These are phyloP conservation scores for Podospora pseudopauciseta DNA, from an alignment of 495 filamentous ascomycete species.

Conservation along the genomic window DNA sequence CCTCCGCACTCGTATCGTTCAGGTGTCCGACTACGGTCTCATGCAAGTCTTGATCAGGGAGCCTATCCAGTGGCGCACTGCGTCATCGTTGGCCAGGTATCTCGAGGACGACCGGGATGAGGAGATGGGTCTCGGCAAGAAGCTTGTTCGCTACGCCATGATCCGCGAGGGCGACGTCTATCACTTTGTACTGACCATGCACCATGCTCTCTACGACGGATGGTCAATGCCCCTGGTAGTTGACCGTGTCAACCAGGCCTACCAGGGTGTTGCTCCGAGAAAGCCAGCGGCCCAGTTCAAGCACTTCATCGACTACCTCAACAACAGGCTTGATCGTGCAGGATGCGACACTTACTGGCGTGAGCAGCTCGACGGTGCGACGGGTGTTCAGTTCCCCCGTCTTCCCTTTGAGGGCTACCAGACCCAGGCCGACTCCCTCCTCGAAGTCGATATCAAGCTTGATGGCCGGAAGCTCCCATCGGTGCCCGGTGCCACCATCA, in stretches of 20 bases:
- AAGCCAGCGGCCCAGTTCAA: neutral
- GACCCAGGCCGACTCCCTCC: constrained; percentile 7
- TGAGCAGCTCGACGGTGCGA: constrained; percentile 14
- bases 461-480: constrained; percentile 12
- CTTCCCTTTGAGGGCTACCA: constrained; percentile 21
- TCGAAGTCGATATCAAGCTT: constrained; percentile 14
- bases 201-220: constrained; percentile 64
- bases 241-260: constrained; percentile 12
- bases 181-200: constrained; percentile 44
- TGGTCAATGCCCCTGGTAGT: constrained; percentile 50
- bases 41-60: constrained; percentile 50
- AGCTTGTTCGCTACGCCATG: constrained; percentile 27
- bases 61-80: constrained; percentile 30
- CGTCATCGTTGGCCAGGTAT: constrained; percentile 42
- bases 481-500: constrained; percentile 16
- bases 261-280: constrained; percentile 3
- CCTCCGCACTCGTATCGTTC: constrained; percentile 54
- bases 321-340: constrained; percentile 9
- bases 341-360: constrained; percentile 18
- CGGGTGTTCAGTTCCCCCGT: constrained; percentile 23
- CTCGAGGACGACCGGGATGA: constrained; percentile 39
- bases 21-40: constrained; percentile 46
- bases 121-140: constrained; percentile 20
- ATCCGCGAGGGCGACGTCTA: constrained; percentile 9
- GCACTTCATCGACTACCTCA: constrained; percentile 43